Evolutionary conservation across 192 early-diverging fungal genomes (phyloP), one percentile per base, ranked within the genome.

Genomic region (Umbelopsis ramanniana): DNA sequence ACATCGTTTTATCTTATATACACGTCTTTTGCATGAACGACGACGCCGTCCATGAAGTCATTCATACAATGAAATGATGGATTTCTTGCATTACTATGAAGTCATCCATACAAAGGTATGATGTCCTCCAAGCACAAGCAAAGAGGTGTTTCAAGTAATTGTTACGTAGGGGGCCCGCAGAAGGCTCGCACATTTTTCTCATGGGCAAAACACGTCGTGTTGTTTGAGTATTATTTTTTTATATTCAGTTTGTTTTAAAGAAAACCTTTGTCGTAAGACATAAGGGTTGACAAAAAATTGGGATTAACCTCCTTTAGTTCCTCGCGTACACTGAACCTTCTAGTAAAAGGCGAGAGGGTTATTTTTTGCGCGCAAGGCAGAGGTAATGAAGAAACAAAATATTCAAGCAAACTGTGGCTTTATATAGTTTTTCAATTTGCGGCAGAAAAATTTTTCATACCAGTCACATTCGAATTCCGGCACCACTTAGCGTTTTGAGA

Each of bases 281-380:
- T 63, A 63, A 63, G 57, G 57, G 57, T 63, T 63, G 24, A 37
- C 57, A 63, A 63, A 63, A 63, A 63, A 63, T 63, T 63, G 57
- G 57, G 57, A 63, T 63, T 54, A 63, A 63, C 57, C 57, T 63
- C 57, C 57, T 63, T 63, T 63, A 63, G 26, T 63, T 63, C 57
- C 57, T 63, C 57, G 57, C 57, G 57, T 63, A 63, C 57, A 63
- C 23, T 63, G 57, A 63, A 63, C 57, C 57, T 63, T 63, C 57
- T 63, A 63, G 57, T 63, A 63, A 63, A 63, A 63, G 57, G 57
- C 57, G 57, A 63, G 57, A 63, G 57, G 57, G 57, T 63, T 63
- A 37, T 63, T 63, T 22, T 22, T 63, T 63, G 57, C 57, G 57
- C 57, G 57, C 57, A 63, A 63, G 57, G 57, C 57, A 63, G 57